Evolutionary conservation across 192 early-diverging fungal genomes (phyloP).

Genomic region (Mortierella claussenii): DNA sequence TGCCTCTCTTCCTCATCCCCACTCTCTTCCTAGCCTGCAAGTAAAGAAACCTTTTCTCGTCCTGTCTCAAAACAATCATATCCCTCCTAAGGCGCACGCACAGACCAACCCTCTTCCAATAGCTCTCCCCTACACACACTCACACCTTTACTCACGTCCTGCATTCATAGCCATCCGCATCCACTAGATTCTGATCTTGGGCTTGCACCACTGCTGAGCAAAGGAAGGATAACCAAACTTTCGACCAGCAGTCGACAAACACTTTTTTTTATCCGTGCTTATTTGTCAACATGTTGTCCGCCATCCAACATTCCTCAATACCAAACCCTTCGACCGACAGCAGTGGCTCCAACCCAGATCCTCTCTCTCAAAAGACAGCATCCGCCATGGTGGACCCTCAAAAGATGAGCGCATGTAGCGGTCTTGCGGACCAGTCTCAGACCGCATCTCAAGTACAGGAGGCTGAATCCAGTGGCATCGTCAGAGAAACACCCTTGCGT

Average conservation of each 20-base stretch:
- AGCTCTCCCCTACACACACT: too few relatives aligned
- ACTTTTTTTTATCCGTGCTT: too few relatives aligned
- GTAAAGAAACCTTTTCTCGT: background rate
- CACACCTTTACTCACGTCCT: background rate
- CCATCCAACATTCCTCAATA: slow-evolving; percentile 27
- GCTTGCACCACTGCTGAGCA: too few relatives aligned
- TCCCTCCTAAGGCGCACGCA: too few relatives aligned
- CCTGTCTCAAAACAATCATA: too few relatives aligned
- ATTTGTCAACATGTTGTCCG: slow-evolving; percentile 17
- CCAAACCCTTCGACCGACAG: slow-evolving; percentile 16
- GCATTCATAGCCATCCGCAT: too few relatives aligned
- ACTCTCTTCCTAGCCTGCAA: background rate
- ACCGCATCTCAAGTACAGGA: background rate
- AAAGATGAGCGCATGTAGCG: background rate
- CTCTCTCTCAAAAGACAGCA: slow-evolving; percentile 7
- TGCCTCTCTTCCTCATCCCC: background rate
- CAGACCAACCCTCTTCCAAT: background rate
- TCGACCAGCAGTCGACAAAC: too few relatives aligned
- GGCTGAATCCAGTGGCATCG: slow-evolving; percentile 8
- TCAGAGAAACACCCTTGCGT: background rate
- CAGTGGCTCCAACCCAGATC: background rate
- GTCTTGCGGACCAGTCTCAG: background rate
- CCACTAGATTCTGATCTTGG: too few relatives aligned
- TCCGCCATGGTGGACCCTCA: background rate
- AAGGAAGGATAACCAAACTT: too few relatives aligned